Evolutionary conservation across 1,284 basidiomycete species (phyloP), one percentile per base, ranked within the genome.

Genomic region (Tremellales sp.): DNA sequence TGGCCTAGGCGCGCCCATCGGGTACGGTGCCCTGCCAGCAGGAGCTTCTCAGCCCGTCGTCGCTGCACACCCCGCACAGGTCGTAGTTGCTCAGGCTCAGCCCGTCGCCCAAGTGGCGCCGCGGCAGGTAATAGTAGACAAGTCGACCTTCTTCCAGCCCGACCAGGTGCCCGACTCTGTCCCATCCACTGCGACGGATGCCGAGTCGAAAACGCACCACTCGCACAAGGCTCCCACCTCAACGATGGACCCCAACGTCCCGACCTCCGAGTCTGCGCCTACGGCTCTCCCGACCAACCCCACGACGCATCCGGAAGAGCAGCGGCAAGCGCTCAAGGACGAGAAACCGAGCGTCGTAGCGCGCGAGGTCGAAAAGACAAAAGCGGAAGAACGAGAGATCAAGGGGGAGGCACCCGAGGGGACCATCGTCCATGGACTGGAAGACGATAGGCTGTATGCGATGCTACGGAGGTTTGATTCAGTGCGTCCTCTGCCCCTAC

Each of bases 381-480:
- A 69, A 43, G 73, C 63, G 3, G 72, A 60, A 21, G 59, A 66
- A 41, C 55, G 74, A 28, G 70, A 69, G 40, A 7, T 72, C 2
- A 48, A 61, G 22, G 72, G 70, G 1, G 56, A 68, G 26, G 55
- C 58, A 26, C 65, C 66, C 0, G 33, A 58, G 29, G 73, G 74
- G 3, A 74, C 71, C 0, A 53, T 74, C 22, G 64, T 76, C 0
- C 46, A 51, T 19, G 75, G 75, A 1, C 44, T 75, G 10, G 74
- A 74, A 53, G 74, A 76, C 56, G 72, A 74, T 50, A 54, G 65
- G 34, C 54, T 75, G 4, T 75, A 61, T 59, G 61, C 69, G 0
- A 61, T 74, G 58, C 50, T 74, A 10, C 54, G 75, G n/a, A 39
- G 67, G 5, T 75, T 76, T 48, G 70, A 75, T 49, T 51, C 52